phyloP scores from a whole-genome alignment of 2,329 filamentous ascomycete species.

The Fusarium goolgardi region DNA sequence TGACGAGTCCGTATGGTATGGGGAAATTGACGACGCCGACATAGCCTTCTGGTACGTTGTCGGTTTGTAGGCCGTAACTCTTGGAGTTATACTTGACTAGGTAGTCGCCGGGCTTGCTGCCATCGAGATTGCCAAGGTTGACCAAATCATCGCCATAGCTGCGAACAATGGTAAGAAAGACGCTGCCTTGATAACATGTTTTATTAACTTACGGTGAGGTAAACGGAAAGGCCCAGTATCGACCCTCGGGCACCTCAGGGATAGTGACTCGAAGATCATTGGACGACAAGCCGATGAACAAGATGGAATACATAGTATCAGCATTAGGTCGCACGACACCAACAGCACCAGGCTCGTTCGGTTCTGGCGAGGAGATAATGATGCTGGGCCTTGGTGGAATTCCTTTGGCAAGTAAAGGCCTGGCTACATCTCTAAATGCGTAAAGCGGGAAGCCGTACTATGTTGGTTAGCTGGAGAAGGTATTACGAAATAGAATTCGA shows the following conservation, averaged over 20 bases:
- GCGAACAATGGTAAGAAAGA: background rate
- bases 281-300: background rate
- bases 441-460: conserved; percentile 5
- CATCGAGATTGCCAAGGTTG: background rate
- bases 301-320: background rate
- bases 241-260: background rate
- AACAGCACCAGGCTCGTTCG: background rate
- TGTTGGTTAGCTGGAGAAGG: background rate
- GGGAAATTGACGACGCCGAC: background rate
- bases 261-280: background rate
- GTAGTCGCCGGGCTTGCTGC: background rate
- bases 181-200: fast-evolving
- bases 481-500: fast-evolving
- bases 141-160: background rate
- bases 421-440: background rate
- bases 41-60: background rate
- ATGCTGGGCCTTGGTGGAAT: background rate
- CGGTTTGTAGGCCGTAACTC: background rate
- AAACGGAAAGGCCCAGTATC: conserved; percentile 2
- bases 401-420: background rate
- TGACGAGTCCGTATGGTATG: background rate
- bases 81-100: background rate
- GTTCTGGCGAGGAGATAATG: background rate
- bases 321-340: background rate
- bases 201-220: background rate